Conservation (phyloP, 176 grass and related monocot species). For the Avena insularis region DNA sequence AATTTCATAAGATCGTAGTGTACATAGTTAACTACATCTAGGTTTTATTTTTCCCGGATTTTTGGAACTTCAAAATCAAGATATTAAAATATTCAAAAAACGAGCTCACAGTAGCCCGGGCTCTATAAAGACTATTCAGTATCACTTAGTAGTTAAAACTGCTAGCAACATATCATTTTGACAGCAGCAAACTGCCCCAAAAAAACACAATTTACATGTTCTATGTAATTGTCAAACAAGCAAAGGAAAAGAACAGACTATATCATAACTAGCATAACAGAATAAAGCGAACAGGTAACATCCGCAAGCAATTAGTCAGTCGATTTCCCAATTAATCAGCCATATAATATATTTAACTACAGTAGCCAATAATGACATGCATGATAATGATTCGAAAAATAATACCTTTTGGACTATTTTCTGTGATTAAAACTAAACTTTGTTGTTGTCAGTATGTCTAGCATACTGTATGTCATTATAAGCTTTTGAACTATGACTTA, state of each 20-base stretch:
- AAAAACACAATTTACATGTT: slow-evolving; percentile 29
- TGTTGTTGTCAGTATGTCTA: background rate
- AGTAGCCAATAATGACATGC: background rate
- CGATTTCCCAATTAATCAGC: background rate
- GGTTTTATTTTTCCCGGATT: too few relatives aligned
- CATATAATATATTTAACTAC: background rate
- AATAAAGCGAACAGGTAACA: slow-evolving; percentile 8
- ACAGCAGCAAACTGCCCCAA: slow-evolving; percentile 1
- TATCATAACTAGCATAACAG: slow-evolving; percentile 14
- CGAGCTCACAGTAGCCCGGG: too few relatives aligned
- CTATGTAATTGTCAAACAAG: background rate
- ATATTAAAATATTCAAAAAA: too few relatives aligned
- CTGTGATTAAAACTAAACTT: slow-evolving; percentile 8
- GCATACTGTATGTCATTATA: too few relatives aligned
- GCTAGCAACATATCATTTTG: slow-evolving; percentile 7
- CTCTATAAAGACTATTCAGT: too few relatives aligned
- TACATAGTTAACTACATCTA: too few relatives aligned
- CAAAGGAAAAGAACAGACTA: background rate
- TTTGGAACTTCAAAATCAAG: too few relatives aligned
- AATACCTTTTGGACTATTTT: background rate
- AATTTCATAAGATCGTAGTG: too few relatives aligned
- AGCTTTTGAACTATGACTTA: background rate
- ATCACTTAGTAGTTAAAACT: slow-evolving; percentile 18
- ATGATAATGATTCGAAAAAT: background rate
- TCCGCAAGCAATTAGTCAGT: background rate